These are phyloP conservation scores for Iris macrosiphon DNA, from an alignment of 106 monocot genomes.

Conservation along the genomic window DNA sequence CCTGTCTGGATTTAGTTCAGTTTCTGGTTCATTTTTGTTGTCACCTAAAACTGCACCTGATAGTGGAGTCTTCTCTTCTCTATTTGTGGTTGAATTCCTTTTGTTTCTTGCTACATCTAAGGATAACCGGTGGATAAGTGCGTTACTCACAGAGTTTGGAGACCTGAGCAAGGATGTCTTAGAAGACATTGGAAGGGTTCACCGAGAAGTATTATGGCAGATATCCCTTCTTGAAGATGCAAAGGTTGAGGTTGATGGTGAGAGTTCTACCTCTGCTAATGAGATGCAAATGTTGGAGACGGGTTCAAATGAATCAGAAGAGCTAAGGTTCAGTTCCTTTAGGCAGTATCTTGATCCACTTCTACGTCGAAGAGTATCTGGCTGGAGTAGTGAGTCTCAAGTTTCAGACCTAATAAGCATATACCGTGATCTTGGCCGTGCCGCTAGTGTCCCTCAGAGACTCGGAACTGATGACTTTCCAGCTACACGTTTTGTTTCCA, in stretches of 20 bases:
- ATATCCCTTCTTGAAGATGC: constrained; percentile 85
- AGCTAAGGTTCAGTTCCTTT: constrained; percentile 63
- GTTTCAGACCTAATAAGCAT: constrained; percentile 92
- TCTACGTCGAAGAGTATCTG: constrained; percentile 66
- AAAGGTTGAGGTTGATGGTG: constrained; percentile 44
- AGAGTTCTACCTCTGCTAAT: constrained; percentile 26
- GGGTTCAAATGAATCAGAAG: constrained; percentile 41
- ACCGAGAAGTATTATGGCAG: constrained; percentile 89
- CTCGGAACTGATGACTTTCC: constrained; percentile 42
- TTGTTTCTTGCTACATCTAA: constrained; percentile 92
- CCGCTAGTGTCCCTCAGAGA: constrained; percentile 43
- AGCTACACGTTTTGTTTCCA: constrained; percentile 22
- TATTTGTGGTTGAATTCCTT: constrained; percentile 96
- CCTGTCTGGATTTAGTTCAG: constrained; percentile 42
- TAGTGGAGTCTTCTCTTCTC: constrained; percentile 57
- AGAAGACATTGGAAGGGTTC: constrained; percentile 83
- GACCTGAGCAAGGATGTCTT: constrained; percentile 79
- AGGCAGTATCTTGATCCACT: constrained; percentile 91
- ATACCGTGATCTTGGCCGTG: constrained; percentile 81
- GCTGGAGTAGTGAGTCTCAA: constrained; percentile 92
- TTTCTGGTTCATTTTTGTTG: constrained; percentile 40
- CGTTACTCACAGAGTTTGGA: constrained; percentile 85
- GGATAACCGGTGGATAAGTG: constrained; percentile 93
- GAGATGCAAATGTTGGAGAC: constrained; percentile 35
- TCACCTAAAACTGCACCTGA: constrained; percentile 24